These are phyloP conservation scores for Penicillium odoratum DNA, from an alignment of 495 filamentous ascomycete species.

Conservation along the genomic window DNA sequence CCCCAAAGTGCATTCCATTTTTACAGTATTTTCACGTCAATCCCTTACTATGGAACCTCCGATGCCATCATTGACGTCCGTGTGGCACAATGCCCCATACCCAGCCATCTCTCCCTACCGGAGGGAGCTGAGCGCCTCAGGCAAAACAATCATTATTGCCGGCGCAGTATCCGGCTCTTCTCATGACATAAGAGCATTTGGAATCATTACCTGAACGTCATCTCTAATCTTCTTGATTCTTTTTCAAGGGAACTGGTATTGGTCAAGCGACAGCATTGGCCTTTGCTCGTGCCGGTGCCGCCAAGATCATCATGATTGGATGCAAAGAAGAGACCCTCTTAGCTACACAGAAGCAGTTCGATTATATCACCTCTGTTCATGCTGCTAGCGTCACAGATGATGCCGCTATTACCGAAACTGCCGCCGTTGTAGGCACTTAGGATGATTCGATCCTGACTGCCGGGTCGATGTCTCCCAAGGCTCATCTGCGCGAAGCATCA, in stretches of 20 bases:
- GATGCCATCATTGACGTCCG: constrained; percentile 26
- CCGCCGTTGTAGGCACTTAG: constrained; percentile 28
- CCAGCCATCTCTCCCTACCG: constrained; percentile 39
- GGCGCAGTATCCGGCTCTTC: constrained; percentile 32
- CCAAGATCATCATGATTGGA: constrained; percentile 34
- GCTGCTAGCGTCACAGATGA: constrained; percentile 25
- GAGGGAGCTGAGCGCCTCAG: constrained; percentile 38
- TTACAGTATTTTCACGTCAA: too few species aligned
- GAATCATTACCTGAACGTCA: background rate
- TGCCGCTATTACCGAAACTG: constrained; percentile 19
- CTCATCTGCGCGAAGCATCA: constrained; percentile 20
- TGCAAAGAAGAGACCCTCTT: constrained; percentile 28
- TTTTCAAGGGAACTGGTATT: constrained; percentile 34
- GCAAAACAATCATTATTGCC: constrained; percentile 49
- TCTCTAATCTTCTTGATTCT: constrained; percentile 6
- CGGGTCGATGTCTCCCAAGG: constrained; percentile 26
- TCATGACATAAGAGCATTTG: background rate
- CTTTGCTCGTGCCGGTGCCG: constrained; percentile 39
- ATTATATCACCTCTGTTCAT: constrained; percentile 9
- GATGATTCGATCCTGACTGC: constrained; percentile 37
- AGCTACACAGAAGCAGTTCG: constrained; percentile 14
- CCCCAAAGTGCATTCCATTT: too few species aligned
- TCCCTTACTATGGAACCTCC: constrained; percentile 6
- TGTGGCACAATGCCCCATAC: constrained; percentile 44
- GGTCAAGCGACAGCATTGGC: constrained; percentile 38